Evolutionary conservation across 2,329 filamentous ascomycete genomes (phyloP).

Genomic region (Pseudopithomyces maydicus): DNA sequence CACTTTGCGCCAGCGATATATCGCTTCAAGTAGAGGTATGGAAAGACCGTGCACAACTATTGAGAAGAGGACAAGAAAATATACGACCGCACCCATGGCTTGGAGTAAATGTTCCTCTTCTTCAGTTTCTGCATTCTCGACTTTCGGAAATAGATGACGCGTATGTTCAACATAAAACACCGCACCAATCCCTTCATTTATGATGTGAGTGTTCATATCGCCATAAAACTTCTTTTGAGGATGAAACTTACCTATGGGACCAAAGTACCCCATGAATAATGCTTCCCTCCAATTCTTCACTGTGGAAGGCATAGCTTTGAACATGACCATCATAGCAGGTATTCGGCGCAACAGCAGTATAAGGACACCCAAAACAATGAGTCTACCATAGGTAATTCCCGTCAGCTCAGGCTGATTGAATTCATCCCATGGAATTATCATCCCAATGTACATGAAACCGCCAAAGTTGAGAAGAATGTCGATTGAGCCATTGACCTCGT

Average conservation of each 20-base stretch:
- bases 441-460: slow-evolving; percentile 65
- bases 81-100: slow-evolving; percentile 52
- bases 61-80: slow-evolving; percentile 53
- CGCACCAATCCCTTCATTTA: slow-evolving; percentile 46
- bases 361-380: slow-evolving; percentile 59
- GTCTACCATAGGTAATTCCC: slow-evolving; percentile 57
- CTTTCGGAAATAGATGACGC: slow-evolving; percentile 49
- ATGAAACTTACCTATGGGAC: slow-evolving; percentile 43
- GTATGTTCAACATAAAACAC: slow-evolving; percentile 55
- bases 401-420: slow-evolving; percentile 60
- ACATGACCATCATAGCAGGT: slow-evolving; percentile 59
- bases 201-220: background rate
- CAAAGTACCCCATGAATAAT: slow-evolving; percentile 64
- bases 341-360: slow-evolving; percentile 62
- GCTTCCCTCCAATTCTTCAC: slow-evolving; percentile 62
- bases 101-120: slow-evolving; percentile 48
- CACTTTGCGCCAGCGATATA: slow-evolving; percentile 49
- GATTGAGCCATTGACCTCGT: slow-evolving; percentile 64
- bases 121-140: slow-evolving; percentile 45
- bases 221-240: background rate
- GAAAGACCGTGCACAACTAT: slow-evolving; percentile 56
- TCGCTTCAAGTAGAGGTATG: slow-evolving; percentile 50
- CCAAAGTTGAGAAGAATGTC: slow-evolving; percentile 65
- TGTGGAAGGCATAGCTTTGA: slow-evolving; percentile 60
- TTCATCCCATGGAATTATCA: slow-evolving; percentile 60